Conservation (phyloP, 495 filamentous ascomycete genomes). For the Aspergillus nidulans region DNA sequence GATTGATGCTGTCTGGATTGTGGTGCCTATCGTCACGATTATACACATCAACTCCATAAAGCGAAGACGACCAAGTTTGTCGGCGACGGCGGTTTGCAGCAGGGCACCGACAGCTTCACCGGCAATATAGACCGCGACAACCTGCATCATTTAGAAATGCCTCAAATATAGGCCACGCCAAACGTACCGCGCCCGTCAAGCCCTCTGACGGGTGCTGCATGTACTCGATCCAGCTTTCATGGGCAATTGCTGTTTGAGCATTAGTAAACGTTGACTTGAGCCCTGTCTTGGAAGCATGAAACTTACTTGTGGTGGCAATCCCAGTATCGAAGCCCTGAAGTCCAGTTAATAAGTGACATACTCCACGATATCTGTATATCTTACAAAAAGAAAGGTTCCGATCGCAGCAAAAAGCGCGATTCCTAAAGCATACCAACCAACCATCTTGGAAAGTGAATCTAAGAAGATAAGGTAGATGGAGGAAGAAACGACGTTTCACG, state of each 20-base stretch:
- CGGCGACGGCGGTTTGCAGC: slow-evolving; percentile 49
- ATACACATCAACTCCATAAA: slow-evolving; percentile 58
- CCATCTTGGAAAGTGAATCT: slow-evolving; percentile 24
- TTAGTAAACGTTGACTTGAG: neutral
- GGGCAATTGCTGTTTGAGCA: slow-evolving; percentile 46
- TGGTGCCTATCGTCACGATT: slow-evolving; percentile 52
- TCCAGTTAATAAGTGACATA: neutral
- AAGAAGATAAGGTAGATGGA: neutral
- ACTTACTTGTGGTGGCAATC: slow-evolving; percentile 57
- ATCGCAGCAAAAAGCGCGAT: slow-evolving; percentile 53
- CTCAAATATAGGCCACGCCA: neutral
- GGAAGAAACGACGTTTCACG: neutral
- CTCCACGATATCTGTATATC: slow-evolving; percentile 1
- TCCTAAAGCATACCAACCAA: slow-evolving; percentile 41
- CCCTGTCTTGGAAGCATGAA: neutral
- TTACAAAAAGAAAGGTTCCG: slow-evolving; percentile 54
- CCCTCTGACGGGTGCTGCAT: slow-evolving; percentile 52
- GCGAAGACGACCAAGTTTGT: slow-evolving; percentile 52
- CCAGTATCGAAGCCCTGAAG: slow-evolving; percentile 54
- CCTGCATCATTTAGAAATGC: slow-evolving; percentile 21
- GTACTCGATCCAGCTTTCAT: slow-evolving; percentile 57
- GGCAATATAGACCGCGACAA: slow-evolving; percentile 57
- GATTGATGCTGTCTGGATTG: slow-evolving; percentile 53
- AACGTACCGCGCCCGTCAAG: slow-evolving; percentile 52
- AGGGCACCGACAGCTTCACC: slow-evolving; percentile 53